phyloP scores from a whole-genome alignment of 495 filamentous ascomycete species.

The Friedmanniomyces endolithicus region DNA sequence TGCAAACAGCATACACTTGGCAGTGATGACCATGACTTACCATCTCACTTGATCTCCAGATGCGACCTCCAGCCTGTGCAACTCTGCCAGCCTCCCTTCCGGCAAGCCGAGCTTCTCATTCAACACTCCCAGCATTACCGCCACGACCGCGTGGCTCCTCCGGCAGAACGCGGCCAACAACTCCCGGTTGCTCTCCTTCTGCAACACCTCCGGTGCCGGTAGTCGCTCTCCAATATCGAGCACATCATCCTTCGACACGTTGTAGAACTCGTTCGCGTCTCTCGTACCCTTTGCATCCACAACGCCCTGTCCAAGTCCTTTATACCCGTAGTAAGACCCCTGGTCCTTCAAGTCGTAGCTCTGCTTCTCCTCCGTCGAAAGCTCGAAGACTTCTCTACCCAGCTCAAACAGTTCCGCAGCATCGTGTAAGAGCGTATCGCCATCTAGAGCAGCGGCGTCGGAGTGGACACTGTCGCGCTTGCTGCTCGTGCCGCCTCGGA shows the following conservation, averaged over 20 bases:
- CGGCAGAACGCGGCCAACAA: conserved; percentile 38
- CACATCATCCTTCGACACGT: conserved; percentile 25
- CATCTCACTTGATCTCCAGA: conserved; percentile 48
- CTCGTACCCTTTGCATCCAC: conserved; percentile 16
- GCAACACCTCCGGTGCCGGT: conserved; percentile 36
- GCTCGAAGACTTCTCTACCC: conserved; percentile 32
- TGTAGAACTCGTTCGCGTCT: conserved; percentile 26
- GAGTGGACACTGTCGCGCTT: background rate
- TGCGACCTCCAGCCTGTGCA: conserved; percentile 38
- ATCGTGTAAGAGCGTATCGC: conserved; percentile 9
- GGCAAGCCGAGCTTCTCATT: conserved; percentile 41
- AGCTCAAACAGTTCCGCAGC: conserved; percentile 28
- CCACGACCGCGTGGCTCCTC: conserved; percentile 38
- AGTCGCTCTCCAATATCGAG: conserved; percentile 30
- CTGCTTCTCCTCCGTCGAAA: conserved; percentile 25
- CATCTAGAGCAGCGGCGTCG: background rate
- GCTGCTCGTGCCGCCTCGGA: background rate
- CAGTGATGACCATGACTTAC: background rate
- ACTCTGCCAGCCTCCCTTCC: conserved; percentile 32
- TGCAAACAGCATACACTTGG: conserved; percentile 38
- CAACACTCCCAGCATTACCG: conserved; percentile 38
- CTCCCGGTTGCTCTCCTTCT: conserved; percentile 21
- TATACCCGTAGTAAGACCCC: conserved; percentile 19
- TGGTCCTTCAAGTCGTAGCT: conserved; percentile 15
- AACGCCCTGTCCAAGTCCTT: conserved; percentile 4